A percentile compares a stretch with the other conserved stretches of the same genome.
Conservation (phyloP, 192 early-diverging fungal species). For the Phlyctochytrium arcticum region DNA sequence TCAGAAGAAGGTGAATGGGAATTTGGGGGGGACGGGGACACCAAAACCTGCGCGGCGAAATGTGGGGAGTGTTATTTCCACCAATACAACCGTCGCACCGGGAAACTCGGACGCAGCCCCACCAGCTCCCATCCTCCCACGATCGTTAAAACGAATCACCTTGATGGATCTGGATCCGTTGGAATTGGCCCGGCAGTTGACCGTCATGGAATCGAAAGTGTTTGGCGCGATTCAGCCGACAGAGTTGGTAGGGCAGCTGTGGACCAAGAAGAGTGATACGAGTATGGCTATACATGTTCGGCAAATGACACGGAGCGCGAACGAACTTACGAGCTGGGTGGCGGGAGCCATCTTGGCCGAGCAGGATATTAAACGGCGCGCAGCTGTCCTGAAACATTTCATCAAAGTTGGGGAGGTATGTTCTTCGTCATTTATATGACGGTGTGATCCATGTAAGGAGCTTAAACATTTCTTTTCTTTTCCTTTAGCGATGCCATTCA, state of each 20-base stretch:
- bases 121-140: slow-evolving; percentile 80
- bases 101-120: slow-evolving; percentile 28
- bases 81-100: slow-evolving; percentile 37
- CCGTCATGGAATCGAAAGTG: slow-evolving; percentile 79
- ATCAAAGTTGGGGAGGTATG: slow-evolving; percentile 60
- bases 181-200: slow-evolving; percentile 90
- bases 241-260: slow-evolving; percentile 85
- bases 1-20: slow-evolving; percentile 54
- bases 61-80: not conserved
- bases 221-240: slow-evolving; percentile 77
- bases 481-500: slow-evolving; percentile 24
- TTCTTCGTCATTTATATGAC: not conserved
- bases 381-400: slow-evolving; percentile 74
- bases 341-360: slow-evolving; percentile 73
- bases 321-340: slow-evolving; percentile 77
- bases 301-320: slow-evolving; percentile 74
- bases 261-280: slow-evolving; percentile 66
- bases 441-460: not conserved
- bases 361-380: slow-evolving; percentile 75
- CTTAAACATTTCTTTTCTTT: not conserved
- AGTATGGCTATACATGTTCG: slow-evolving; percentile 77
- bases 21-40: slow-evolving; percentile 19
- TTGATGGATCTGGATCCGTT: slow-evolving; percentile 83
- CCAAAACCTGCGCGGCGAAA: slow-evolving; percentile 3
- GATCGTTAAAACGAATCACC: slow-evolving; percentile 70